Evolutionary conservation across 805 yeast species (phyloP), one percentile per base, ranked within the genome.

Genomic region (Brettanomyces custersianus): DNA sequence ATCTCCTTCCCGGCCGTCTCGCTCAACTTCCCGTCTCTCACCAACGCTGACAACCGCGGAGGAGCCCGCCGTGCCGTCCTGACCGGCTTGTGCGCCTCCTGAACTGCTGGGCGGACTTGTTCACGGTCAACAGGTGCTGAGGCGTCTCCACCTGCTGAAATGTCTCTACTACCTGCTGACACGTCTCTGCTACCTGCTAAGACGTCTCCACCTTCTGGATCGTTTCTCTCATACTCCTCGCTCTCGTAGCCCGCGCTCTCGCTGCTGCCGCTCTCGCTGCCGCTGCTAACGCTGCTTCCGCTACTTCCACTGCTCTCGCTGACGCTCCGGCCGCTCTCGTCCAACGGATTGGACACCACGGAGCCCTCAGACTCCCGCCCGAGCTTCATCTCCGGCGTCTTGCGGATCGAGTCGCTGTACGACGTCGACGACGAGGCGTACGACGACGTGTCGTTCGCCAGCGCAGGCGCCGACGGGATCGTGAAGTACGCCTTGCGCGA

Each of bases 341-440:
- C 16, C 29, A n/a, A n/a, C n/a, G n/a, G n/a, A n/a, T n/a, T 26
- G 16, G 29, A 7, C 7, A 8, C n/a, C 16, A 12, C n/a, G n/a
- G n/a, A n/a, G n/a, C n/a, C n/a, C n/a, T 8, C 6, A 10, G 8
- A 7, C 5, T 12, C 33, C 16, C 13, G 13, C 29, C 17, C 17
- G 9, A 24, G 29, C 8, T 20, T 24, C 19, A 33, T 34, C 20
- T 34, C 37, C 12, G 37, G 37, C 16, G 37, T 34, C 32, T 34
- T 34, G 4, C 37, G 10, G 18, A 34, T 34, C 12, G 37, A 34
- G 18, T 34, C 37, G 19, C 32, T 28, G 32, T 34, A 28, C 16
- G 11, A 34, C 7, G 37, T 15, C 7, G 37, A 34, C 4, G 36
- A 33, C 7, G 31, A 28, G 4, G 37, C 24, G 20, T 19, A 34